These are phyloP conservation scores for Phaeophleospora eucalypticola DNA, from an alignment of 2,329 filamentous ascomycete species.

Conservation along the genomic window DNA sequence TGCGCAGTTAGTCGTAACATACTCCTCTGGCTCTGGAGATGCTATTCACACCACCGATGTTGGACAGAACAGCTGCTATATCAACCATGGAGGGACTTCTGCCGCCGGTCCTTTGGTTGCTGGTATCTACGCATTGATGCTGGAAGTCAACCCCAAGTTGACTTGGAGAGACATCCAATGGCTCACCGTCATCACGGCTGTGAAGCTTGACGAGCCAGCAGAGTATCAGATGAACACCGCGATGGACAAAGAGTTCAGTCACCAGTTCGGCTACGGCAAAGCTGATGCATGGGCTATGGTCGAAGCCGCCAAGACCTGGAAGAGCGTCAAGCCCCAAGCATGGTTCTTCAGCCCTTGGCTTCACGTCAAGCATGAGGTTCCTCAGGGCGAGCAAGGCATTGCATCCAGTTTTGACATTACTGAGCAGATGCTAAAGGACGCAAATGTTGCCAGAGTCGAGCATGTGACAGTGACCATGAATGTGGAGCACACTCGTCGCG, in stretches of 20 bases:
- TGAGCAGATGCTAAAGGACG: slow-evolving; percentile 69
- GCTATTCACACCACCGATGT: slow-evolving; percentile 97
- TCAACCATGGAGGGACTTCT: slow-evolving; percentile 86
- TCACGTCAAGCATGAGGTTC: slow-evolving; percentile 79
- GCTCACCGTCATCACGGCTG: slow-evolving; percentile 76
- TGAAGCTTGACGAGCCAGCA: slow-evolving; percentile 70
- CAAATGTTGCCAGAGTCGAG: slow-evolving; percentile 82
- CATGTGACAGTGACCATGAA: slow-evolving; percentile 99
- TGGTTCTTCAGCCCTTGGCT: slow-evolving; percentile 95
- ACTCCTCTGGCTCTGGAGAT: slow-evolving; percentile 85
- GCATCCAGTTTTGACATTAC: slow-evolving; percentile 79
- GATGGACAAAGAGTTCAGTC: slow-evolving; percentile 82
- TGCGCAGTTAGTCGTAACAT: slow-evolving; percentile 90
- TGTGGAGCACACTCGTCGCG: slow-evolving; percentile 77
- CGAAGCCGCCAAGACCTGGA: slow-evolving; percentile 78
- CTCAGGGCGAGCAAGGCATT: slow-evolving; percentile 77
- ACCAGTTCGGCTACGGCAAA: slow-evolving; percentile 94
- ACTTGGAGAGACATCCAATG: slow-evolving; percentile 95
- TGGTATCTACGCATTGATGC: slow-evolving; percentile 82
- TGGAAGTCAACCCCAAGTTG: slow-evolving; percentile 79
- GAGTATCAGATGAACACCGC: slow-evolving; percentile 74
- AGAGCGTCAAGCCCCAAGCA: slow-evolving; percentile 87
- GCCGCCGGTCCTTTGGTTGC: slow-evolving; percentile 90
- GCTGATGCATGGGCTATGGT: slow-evolving; percentile 84
- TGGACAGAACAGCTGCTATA: slow-evolving; percentile 71